A percentile compares a stretch with the other conserved stretches of the same genome.
Evolutionary conservation across 768 basidiomycete genomes (phyloP).

Genomic region (Asterophora parasitica): DNA sequence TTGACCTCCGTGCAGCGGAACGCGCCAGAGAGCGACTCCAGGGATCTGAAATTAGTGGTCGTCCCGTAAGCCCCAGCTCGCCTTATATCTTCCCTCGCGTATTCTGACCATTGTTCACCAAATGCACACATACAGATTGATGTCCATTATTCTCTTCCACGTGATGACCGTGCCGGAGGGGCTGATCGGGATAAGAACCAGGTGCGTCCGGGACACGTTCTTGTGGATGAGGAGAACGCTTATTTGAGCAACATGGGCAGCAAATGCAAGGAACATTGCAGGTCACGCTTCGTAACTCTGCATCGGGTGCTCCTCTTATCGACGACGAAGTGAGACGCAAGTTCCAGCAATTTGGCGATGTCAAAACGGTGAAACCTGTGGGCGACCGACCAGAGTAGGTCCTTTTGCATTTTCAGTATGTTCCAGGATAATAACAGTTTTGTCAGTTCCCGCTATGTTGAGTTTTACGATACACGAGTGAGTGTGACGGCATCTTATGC

Average conservation of each 20-base stretch:
- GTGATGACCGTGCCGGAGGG: conserved; percentile 70
- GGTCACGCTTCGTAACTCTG: conserved; percentile 69
- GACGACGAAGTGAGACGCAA: conserved; percentile 82
- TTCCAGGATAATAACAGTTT: background rate
- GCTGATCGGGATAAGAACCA: conserved; percentile 80
- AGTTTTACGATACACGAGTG: conserved; percentile 88
- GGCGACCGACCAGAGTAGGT: conserved; percentile 60
- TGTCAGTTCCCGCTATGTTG: conserved; percentile 81
- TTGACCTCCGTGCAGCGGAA: conserved; percentile 89
- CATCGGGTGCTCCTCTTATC: conserved; percentile 65
- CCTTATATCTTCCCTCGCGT: conserved; percentile 1
- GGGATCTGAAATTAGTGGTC: conserved; percentile 79
- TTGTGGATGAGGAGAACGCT: background rate
- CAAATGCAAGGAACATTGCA: conserved; percentile 82
- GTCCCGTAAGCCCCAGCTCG: conserved; percentile 61
- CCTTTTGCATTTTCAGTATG: background rate
- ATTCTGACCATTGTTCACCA: conserved; percentile 19
- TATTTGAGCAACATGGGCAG: conserved; percentile 24
- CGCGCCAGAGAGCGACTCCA: conserved; percentile 88
- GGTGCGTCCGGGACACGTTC: conserved; percentile 33
- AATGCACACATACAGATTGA: conserved; percentile 65
- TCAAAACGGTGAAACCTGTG: conserved; percentile 71
- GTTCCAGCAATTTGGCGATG: conserved; percentile 87
- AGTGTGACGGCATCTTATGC: conserved; percentile 18
- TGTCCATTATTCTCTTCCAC: conserved; percentile 95